Evolutionary conservation across 495 filamentous ascomycete genomes (phyloP).

Genomic region (Bryoglossum gracile): DNA sequence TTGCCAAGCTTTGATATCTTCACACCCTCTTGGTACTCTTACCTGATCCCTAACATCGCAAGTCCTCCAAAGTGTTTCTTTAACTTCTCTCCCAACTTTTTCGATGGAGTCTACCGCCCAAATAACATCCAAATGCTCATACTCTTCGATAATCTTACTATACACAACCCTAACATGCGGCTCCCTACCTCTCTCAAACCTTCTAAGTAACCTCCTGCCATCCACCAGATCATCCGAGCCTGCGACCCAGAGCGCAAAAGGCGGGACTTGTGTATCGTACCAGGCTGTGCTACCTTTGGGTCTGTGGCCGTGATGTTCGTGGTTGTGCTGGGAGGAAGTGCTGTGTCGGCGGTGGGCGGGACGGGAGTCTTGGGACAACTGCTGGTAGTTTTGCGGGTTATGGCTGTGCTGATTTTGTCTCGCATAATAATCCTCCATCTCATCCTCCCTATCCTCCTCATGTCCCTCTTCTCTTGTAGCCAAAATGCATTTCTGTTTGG

Average conservation of each 20-base stretch:
- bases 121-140: slow-evolving; percentile 92
- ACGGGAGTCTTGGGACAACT: neutral
- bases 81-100: slow-evolving; percentile 74
- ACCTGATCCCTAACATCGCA: slow-evolving; percentile 49
- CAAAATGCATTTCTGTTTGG: slow-evolving; percentile 85
- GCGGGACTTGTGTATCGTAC: slow-evolving; percentile 75
- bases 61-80: slow-evolving; percentile 75
- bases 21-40: slow-evolving; percentile 57
- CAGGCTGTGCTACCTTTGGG: slow-evolving; percentile 53
- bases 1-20: slow-evolving; percentile 27
- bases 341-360: neutral
- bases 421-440: slow-evolving; percentile 23
- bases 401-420: neutral
- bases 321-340: neutral
- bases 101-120: slow-evolving; percentile 91
- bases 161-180: slow-evolving; percentile 78
- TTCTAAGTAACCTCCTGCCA: slow-evolving; percentile 60
- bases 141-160: slow-evolving; percentile 75
- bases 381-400: neutral
- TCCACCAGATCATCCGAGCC: slow-evolving; percentile 82
- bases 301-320: slow-evolving; percentile 12
- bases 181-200: slow-evolving; percentile 73
- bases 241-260: slow-evolving; percentile 83
- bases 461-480: slow-evolving; percentile 61
- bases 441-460: slow-evolving; percentile 58